Evolutionary conservation across 2,329 filamentous ascomycete genomes (phyloP).

Genomic region (Escovopsis sp.): DNA sequence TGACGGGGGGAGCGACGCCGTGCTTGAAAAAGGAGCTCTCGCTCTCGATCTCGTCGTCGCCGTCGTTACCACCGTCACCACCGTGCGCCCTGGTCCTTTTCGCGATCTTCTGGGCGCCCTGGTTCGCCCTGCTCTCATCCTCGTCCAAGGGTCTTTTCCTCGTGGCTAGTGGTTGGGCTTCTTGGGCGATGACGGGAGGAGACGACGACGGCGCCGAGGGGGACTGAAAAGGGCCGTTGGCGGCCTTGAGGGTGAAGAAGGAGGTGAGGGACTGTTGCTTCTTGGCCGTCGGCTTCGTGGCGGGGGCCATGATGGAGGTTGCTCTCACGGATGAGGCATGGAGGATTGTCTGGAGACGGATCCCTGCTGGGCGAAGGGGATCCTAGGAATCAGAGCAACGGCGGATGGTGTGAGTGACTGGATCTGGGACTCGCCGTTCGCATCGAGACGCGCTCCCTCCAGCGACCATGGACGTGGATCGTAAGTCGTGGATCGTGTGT

Average conservation of each 20-base stretch:
- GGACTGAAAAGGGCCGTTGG: conserved; percentile 29
- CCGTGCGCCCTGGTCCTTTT: conserved; percentile 21
- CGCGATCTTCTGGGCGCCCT: background rate
- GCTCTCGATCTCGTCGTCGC: conserved; percentile 22
- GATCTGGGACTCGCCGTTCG: too few species aligned
- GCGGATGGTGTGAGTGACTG: too few species aligned
- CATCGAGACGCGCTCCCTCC: too few species aligned
- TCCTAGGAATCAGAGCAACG: too few species aligned
- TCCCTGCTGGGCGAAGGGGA: background rate
- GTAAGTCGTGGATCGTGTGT: too few species aligned
- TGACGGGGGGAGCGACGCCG: background rate
- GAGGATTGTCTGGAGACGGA: background rate
- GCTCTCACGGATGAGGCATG: background rate
- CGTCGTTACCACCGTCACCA: conserved; percentile 15
- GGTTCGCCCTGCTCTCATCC: conserved; percentile 22
- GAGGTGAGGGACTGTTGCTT: conserved; percentile 75
- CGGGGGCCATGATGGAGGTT: conserved; percentile 17
- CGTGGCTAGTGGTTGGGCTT: conserved; percentile 15
- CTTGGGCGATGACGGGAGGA: conserved; percentile 10
- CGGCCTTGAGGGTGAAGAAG: conserved; percentile 58
- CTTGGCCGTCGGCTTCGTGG: conserved; percentile 32
- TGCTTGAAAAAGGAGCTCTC: conserved; percentile 19
- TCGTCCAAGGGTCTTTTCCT: conserved; percentile 39
- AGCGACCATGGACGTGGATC: too few species aligned
- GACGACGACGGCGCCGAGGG: conserved; percentile 12